These are phyloP conservation scores for Chenopodium formosanum DNA, from an alignment of 148 eudicot genomes.

Conservation along the genomic window DNA sequence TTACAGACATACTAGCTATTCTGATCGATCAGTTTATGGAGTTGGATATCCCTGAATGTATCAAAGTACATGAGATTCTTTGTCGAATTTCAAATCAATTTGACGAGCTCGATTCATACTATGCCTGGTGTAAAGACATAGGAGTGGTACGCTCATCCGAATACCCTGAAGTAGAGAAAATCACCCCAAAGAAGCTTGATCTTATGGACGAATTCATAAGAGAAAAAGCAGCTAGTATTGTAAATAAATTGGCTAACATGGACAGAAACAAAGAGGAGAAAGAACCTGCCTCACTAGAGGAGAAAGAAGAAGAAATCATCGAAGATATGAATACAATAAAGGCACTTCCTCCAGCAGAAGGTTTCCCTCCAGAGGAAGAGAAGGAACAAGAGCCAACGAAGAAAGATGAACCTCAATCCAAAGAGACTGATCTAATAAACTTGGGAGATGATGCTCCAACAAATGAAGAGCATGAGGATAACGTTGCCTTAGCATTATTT, in stretches of 20 bases:
- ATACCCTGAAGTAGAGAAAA: constrained; percentile 67
- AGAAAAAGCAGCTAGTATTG: constrained; percentile 38
- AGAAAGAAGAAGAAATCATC: constrained; percentile 27
- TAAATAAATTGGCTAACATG: constrained; percentile 18
- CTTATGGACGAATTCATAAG: constrained; percentile 73
- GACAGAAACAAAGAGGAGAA: constrained; percentile 23
- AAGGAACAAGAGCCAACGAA: constrained; percentile 12
- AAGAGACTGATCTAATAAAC: constrained; percentile 56
- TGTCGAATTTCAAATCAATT: constrained; percentile 64
- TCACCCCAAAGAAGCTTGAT: constrained; percentile 63
- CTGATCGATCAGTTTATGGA: constrained; percentile 65
- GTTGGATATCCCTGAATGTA: constrained; percentile 50
- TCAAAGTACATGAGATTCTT: constrained; percentile 53
- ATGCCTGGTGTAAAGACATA: constrained; percentile 52
- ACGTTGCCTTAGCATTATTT: constrained; percentile 65
- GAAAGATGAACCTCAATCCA: constrained; percentile 19
- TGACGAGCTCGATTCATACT: constrained; percentile 69
- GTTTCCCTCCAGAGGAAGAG: constrained; percentile 29
- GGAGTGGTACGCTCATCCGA: constrained; percentile 67
- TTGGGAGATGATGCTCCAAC: constrained; percentile 50
- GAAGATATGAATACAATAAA: constrained; percentile 64
- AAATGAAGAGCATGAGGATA: constrained; percentile 48
- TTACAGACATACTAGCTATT: constrained; percentile 50
- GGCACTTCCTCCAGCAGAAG: constrained; percentile 68
- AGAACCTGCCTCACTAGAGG: constrained; percentile 17